These are phyloP conservation scores for Clavispora santaluciae DNA, from an alignment of 805 yeast genomes.

Conservation along the genomic window DNA sequence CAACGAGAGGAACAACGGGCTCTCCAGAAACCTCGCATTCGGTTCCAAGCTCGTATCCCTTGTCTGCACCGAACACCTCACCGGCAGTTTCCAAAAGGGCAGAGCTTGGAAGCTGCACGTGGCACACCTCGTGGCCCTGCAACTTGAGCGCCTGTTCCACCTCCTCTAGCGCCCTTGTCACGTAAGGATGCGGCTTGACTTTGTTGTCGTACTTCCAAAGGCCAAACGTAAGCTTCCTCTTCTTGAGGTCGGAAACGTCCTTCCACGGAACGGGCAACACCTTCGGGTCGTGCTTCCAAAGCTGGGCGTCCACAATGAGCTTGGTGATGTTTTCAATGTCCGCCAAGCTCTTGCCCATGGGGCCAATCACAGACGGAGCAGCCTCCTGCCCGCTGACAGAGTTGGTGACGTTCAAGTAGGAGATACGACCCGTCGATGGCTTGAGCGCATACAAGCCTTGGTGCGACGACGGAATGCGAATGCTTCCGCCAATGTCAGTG, in stretches of 20 bases:
- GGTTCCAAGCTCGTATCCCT: not conserved
- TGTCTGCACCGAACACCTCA: not conserved
- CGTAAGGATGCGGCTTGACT: conserved; percentile 1
- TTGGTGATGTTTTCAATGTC: conserved; percentile 64
- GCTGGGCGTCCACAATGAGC: conserved; percentile 54
- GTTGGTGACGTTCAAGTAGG: conserved; percentile 10
- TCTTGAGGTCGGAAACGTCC: conserved; percentile 29
- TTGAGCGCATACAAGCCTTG: conserved; percentile 56
- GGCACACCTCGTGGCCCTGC: conserved; percentile 1
- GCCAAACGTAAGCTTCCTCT: not conserved
- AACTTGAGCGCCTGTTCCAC: not conserved
- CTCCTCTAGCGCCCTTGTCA: not conserved
- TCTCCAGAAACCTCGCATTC: conserved; percentile 1
- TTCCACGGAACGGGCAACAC: conserved; percentile 50
- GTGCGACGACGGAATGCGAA: conserved; percentile 61
- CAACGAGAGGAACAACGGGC: not conserved
- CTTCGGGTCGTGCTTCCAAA: conserved; percentile 50
- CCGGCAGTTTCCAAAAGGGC: not conserved
- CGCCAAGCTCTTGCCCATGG: conserved; percentile 54
- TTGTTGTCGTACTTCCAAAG: conserved; percentile 1
- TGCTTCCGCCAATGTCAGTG: conserved; percentile 67
- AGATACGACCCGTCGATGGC: conserved; percentile 51
- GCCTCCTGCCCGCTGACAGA: conserved; percentile 48
- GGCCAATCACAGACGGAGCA: conserved; percentile 60
- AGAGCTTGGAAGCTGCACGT: not conserved